Percentiles rank a stretch among this genome's conserved stretches.
Conservation (phyloP, 2,329 filamentous ascomycete genomes). For the Trichoderma atroviride region DNA sequence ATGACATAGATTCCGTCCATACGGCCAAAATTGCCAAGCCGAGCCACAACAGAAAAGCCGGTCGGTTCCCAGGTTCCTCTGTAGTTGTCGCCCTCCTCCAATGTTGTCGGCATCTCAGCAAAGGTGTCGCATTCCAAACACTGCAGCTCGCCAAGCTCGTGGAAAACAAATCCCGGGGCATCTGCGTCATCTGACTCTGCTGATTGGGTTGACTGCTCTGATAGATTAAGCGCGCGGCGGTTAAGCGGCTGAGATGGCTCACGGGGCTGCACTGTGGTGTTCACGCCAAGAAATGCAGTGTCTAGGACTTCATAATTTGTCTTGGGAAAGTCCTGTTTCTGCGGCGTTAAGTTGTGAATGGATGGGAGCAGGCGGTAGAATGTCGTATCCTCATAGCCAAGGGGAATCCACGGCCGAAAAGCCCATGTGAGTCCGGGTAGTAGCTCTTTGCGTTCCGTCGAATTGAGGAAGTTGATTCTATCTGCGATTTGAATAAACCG, state of each 20-base stretch:
- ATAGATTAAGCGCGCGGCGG: constrained; percentile 9
- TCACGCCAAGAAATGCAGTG: constrained; percentile 9
- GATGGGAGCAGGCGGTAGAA: constrained; percentile 16
- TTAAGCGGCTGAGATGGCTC: constrained; percentile 5
- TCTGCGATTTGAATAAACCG: constrained; percentile 10
- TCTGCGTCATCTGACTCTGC: constrained; percentile 8
- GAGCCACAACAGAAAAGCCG: constrained; percentile 7
- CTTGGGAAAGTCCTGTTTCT: background rate
- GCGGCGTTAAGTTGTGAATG: background rate
- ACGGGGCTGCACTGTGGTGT: background rate
- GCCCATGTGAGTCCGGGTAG: constrained; percentile 13
- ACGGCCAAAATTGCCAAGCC: background rate
- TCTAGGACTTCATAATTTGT: background rate
- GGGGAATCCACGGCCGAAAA: constrained; percentile 13
- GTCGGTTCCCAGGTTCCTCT: constrained; percentile 3
- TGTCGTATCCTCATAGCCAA: constrained; percentile 10
- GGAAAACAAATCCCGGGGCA: constrained; percentile 20
- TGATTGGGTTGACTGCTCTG: constrained; percentile 15
- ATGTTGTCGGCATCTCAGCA: background rate
- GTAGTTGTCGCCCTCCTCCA: background rate
- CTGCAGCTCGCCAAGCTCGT: constrained; percentile 18
- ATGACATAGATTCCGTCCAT: constrained; percentile 4
- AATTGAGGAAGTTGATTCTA: constrained; percentile 5
- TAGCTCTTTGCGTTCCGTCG: background rate
- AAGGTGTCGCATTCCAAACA: constrained; percentile 10